Conservation (phyloP, 441 rosid genomes). For the Adansonia rubrostipa region DNA sequence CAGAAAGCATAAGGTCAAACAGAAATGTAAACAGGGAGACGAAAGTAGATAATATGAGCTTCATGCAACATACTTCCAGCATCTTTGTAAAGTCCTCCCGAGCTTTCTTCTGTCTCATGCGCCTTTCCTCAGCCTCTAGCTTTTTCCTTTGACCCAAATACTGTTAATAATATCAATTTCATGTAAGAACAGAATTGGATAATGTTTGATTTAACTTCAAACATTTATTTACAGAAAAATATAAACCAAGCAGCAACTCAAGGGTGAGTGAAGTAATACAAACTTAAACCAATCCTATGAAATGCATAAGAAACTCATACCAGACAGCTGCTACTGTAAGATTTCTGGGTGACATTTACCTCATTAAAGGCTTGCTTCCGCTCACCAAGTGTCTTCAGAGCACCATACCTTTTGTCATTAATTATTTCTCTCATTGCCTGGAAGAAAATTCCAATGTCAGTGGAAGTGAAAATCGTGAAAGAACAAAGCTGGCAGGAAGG, state of each 20-base stretch:
- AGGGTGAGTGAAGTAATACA: slow-evolving; percentile 19
- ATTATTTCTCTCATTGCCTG: slow-evolving; percentile 90
- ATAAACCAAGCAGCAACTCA: slow-evolving; percentile 22
- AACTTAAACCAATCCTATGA: slow-evolving; percentile 3
- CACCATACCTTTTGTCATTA: slow-evolving; percentile 88
- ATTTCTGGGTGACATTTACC: slow-evolving; percentile 48
- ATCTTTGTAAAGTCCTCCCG: slow-evolving; percentile 88
- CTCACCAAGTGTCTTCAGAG: slow-evolving; percentile 92
- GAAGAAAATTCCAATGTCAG: slow-evolving; percentile 36
- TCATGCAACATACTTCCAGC: slow-evolving; percentile 75
- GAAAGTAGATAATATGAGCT: slow-evolving; percentile 19
- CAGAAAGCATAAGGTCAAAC: slow-evolving; percentile 27
- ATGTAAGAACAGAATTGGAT: slow-evolving; percentile 22
- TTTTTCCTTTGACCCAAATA: slow-evolving; percentile 97
- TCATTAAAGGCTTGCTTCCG: slow-evolving; percentile 98
- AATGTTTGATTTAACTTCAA: background rate
- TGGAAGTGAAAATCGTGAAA: slow-evolving; percentile 23
- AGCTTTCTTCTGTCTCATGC: slow-evolving; percentile 92
- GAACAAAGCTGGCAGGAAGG: slow-evolving; percentile 23
- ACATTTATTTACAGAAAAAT: background rate
- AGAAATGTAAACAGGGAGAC: slow-evolving; percentile 26
- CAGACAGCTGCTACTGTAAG: background rate
- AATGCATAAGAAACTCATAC: background rate
- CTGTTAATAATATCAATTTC: slow-evolving; percentile 41
- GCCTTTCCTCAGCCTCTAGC: slow-evolving; percentile 94